Evolutionary conservation across 2,329 filamentous ascomycete genomes (phyloP).

Genomic region (Colletotrichum theobromicola): DNA sequence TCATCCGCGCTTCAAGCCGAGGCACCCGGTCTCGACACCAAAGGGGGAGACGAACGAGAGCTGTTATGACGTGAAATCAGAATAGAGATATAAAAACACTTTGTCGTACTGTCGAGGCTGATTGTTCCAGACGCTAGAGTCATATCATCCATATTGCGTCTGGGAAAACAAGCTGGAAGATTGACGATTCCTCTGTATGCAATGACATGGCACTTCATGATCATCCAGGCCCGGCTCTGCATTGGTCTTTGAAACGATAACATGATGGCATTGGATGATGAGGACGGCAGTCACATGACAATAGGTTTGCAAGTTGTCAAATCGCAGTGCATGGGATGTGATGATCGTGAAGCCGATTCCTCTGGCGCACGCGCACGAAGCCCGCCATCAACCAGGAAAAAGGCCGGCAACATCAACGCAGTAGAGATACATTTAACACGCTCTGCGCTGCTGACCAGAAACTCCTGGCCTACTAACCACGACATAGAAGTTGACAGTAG

Average conservation of each 20-base stretch:
- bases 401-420: background rate
- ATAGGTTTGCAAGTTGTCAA: no score
- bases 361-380: no score
- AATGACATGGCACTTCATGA: background rate
- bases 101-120: background rate
- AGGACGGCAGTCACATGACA: background rate
- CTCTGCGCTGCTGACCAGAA: no score
- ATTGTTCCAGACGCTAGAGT: background rate
- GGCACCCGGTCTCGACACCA: background rate
- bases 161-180: background rate
- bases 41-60: no score
- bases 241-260: background rate
- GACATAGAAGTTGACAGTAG: no score
- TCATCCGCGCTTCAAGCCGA: background rate
- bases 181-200: background rate
- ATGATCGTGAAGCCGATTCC: no score
- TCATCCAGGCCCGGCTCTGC: background rate
- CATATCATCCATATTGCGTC: background rate
- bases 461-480: no score
- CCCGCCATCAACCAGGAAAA: background rate
- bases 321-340: no score
- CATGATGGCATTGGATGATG: background rate
- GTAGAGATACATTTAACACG: background rate
- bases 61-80: no score
- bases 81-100: no score